Evolutionary conservation across 805 yeast genomes (phyloP).

Genomic region (Candida andamanensis): DNA sequence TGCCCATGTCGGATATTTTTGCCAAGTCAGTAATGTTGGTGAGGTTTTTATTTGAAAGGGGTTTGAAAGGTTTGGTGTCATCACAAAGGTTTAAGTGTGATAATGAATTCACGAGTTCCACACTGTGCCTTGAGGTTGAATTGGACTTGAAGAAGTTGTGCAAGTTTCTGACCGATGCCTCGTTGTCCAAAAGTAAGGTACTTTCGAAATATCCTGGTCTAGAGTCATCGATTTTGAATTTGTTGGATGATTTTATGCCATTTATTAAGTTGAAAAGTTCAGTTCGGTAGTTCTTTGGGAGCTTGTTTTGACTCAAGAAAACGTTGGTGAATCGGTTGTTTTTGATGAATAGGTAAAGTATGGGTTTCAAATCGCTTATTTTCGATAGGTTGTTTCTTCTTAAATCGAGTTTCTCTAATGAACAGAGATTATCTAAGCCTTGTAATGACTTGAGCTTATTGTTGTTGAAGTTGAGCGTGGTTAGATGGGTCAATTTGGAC

Average conservation of each 20-base stretch:
- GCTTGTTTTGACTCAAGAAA: slow-evolving; percentile 37
- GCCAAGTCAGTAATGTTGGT: slow-evolving; percentile 3
- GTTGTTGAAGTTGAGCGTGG: slow-evolving; percentile 48
- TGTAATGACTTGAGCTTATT: slow-evolving; percentile 39
- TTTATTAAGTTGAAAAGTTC: slow-evolving; percentile 54
- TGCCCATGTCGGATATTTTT: slow-evolving; percentile 6
- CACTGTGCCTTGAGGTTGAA: slow-evolving; percentile 3
- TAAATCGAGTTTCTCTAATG: slow-evolving; percentile 49
- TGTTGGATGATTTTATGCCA: slow-evolving; percentile 45
- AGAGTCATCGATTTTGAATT: slow-evolving; percentile 52
- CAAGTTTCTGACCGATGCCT: slow-evolving; percentile 39
- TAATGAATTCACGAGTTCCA: slow-evolving; percentile 6
- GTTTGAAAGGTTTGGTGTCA: slow-evolving; percentile 7
- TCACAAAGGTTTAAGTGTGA: slow-evolving; percentile 9
- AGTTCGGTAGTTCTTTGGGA: slow-evolving; percentile 44
- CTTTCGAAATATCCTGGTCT: slow-evolving; percentile 59
- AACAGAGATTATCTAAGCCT: slow-evolving; percentile 39
- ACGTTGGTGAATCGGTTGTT: slow-evolving; percentile 32
- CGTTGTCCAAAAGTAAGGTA: slow-evolving; percentile 48
- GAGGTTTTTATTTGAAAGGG: slow-evolving; percentile 12
- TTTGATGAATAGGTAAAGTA: slow-evolving; percentile 29
- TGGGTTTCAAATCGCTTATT: slow-evolving; percentile 29
- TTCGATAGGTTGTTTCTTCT: slow-evolving; percentile 41
- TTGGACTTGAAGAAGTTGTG: slow-evolving; percentile 24
- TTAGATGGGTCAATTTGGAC: slow-evolving; percentile 25